These are phyloP conservation scores for Oxyria digyna DNA, from an alignment of 148 eudicot genomes.

Conservation along the genomic window DNA sequence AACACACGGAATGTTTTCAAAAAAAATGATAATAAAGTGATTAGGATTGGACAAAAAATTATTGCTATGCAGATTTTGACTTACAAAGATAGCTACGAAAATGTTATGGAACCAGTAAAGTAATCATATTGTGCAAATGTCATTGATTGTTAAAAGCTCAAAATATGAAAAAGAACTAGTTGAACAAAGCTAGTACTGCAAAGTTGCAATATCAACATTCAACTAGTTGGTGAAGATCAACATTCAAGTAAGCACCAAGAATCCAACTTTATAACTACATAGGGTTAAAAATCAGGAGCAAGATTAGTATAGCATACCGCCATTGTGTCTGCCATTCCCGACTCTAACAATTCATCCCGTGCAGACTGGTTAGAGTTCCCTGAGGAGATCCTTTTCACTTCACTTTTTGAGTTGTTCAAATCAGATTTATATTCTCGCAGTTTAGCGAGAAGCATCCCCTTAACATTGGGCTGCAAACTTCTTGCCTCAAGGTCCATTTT, in stretches of 20 bases:
- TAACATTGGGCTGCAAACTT: constrained; percentile 46
- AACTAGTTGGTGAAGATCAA: not conserved
- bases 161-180: not conserved
- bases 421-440: constrained; percentile 53
- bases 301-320: constrained; percentile 18
- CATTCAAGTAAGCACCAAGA: not conserved
- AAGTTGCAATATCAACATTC: not conserved
- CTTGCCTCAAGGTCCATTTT: constrained; percentile 65
- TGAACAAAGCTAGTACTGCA: not conserved
- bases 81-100: not conserved
- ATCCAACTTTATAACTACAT: not conserved
- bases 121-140: not conserved
- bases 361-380: constrained; percentile 32
- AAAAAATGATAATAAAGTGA: not conserved
- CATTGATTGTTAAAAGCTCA: not conserved
- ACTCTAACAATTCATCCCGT: constrained; percentile 49
- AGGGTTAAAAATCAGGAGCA: not conserved
- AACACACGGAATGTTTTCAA: not conserved
- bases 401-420: constrained; percentile 47
- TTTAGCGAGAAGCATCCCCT: constrained; percentile 50
- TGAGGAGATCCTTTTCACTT: constrained; percentile 37
- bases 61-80: not conserved
- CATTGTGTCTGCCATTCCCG: constrained; percentile 44
- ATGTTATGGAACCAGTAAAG: not conserved
- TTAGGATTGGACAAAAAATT: not conserved